These are phyloP conservation scores for Cystofilobasidium macerans DNA, from an alignment of 768 basidiomycete genomes.

Conservation along the genomic window DNA sequence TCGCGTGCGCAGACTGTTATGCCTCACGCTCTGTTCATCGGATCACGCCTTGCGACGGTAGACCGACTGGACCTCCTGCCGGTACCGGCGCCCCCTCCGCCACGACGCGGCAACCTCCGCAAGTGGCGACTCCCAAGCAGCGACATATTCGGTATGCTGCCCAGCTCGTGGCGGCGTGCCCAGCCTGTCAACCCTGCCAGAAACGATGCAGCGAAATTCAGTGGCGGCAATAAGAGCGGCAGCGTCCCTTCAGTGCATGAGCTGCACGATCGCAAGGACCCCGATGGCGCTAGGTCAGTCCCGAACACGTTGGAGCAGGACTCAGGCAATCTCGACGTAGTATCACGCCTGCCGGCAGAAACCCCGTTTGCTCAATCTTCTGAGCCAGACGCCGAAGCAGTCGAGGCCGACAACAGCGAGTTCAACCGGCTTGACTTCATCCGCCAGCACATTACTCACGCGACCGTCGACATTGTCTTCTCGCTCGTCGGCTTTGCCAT, in stretches of 20 bases:
- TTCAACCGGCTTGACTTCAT: conserved; percentile 38
- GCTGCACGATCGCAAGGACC: not conserved
- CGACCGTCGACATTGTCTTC: conserved; percentile 50
- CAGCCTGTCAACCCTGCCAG: not conserved
- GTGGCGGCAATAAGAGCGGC: too few relatives aligned
- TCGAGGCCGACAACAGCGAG: conserved; percentile 32
- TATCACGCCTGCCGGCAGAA: not conserved
- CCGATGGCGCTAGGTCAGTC: not conserved
- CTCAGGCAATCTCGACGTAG: conserved; percentile 9
- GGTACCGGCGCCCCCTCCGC: not conserved
- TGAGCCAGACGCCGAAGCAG: not conserved
- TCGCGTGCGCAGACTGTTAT: too few relatives aligned
- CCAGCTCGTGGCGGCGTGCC: not conserved
- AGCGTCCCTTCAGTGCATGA: not conserved
- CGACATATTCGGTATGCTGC: conserved; percentile 14
- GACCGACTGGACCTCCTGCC: conserved; percentile 47
- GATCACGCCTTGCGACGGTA: conserved; percentile 73
- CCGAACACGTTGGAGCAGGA: conserved; percentile 12
- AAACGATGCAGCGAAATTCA: not conserved
- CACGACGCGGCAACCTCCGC: not conserved
- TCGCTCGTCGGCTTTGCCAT: conserved; percentile 71
- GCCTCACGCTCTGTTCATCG: conserved; percentile 87
- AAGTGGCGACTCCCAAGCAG: conserved; percentile 12
- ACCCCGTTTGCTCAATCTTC: not conserved
- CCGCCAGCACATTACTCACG: conserved; percentile 35